These are phyloP conservation scores for Leishmania amazonensis DNA, from an alignment of 208 protist species.

Conservation along the genomic window DNA sequence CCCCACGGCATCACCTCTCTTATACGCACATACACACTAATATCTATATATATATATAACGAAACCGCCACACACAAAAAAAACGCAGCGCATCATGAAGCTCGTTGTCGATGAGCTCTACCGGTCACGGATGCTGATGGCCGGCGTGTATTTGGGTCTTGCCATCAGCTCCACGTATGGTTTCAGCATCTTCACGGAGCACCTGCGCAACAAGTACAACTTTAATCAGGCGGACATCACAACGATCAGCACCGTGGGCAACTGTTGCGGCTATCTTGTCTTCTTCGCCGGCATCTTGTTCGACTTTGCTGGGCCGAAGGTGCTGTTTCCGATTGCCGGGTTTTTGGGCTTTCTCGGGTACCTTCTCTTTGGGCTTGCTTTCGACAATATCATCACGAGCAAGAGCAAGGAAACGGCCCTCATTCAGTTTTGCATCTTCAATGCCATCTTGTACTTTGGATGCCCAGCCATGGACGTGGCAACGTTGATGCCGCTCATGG, in stretches of 20 bases:
- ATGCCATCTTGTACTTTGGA: conserved; percentile 66
- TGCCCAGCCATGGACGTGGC: conserved; percentile 63
- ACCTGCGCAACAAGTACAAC: conserved; percentile 51
- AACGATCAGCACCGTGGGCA: conserved; percentile 83
- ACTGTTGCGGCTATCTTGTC: conserved; percentile 58
- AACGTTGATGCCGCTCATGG: conserved; percentile 80
- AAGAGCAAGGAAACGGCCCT: conserved; percentile 41
- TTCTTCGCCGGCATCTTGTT: conserved; percentile 77
- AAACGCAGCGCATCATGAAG: conserved; percentile 24
- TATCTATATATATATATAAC: neutral
- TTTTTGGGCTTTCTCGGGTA: conserved; percentile 57
- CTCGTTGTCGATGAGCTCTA: conserved; percentile 67
- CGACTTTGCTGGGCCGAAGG: conserved; percentile 68
- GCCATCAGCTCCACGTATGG: conserved; percentile 73
- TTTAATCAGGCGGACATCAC: conserved; percentile 78
- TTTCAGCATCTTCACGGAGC: conserved; percentile 75
- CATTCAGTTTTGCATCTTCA: conserved; percentile 67
- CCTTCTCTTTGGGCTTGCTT: conserved; percentile 68
- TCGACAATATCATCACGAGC: conserved; percentile 50
- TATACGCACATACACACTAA: neutral
- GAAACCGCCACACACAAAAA: neutral
- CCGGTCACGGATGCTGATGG: conserved; percentile 76
- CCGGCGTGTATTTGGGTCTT: conserved; percentile 66
- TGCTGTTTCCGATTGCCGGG: conserved; percentile 45
- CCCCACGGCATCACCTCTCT: neutral